A percentile compares a stretch with the other conserved stretches of the same genome.
phyloP scores from a whole-genome alignment of 139 green algal species.

The Chlorella sp. region DNA sequence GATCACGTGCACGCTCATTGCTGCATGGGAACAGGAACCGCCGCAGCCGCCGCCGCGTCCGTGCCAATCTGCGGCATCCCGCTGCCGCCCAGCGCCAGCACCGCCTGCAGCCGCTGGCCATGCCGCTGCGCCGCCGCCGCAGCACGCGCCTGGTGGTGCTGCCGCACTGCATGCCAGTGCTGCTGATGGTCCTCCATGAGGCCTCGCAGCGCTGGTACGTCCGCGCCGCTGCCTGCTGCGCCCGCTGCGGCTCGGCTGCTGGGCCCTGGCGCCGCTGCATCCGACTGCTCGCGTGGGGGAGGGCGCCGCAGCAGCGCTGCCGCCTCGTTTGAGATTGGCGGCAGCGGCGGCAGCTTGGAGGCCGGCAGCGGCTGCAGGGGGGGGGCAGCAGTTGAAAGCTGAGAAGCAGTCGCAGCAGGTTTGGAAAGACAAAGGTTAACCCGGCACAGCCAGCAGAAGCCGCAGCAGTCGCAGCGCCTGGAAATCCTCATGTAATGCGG shows the following conservation, averaged over 20 bases:
- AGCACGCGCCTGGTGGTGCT: conserved; percentile 9
- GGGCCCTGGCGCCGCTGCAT: not conserved
- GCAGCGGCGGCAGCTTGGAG: conserved; percentile 34
- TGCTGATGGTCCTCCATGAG: conserved; percentile 37
- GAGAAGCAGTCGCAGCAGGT: too few species aligned
- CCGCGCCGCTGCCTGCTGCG: not conserved
- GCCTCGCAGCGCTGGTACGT: not conserved
- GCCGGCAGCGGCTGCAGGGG: conserved; percentile 5
- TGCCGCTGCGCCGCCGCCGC: conserved; percentile 21
- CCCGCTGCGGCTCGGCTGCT: not conserved
- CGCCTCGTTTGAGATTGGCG: not conserved
- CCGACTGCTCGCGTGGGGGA: conserved; percentile 10
- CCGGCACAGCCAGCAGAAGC: not conserved
- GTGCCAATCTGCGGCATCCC: not conserved
- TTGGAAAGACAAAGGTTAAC: too few species aligned
- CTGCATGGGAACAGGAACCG: conserved; percentile 18
- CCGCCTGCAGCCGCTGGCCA: conserved; percentile 21
- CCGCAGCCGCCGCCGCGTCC: not conserved
- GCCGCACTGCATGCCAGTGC: conserved; percentile 39
- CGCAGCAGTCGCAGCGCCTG: too few species aligned
- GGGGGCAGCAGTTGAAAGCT: too few species aligned
- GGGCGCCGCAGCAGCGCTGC: not conserved
- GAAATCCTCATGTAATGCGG: too few species aligned
- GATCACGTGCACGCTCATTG: not conserved
- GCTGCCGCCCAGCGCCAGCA: conserved; percentile 1